phyloP scores from a whole-genome alignment of 1,139 yeast species.

The Debaryomycetaceae sp. region DNA sequence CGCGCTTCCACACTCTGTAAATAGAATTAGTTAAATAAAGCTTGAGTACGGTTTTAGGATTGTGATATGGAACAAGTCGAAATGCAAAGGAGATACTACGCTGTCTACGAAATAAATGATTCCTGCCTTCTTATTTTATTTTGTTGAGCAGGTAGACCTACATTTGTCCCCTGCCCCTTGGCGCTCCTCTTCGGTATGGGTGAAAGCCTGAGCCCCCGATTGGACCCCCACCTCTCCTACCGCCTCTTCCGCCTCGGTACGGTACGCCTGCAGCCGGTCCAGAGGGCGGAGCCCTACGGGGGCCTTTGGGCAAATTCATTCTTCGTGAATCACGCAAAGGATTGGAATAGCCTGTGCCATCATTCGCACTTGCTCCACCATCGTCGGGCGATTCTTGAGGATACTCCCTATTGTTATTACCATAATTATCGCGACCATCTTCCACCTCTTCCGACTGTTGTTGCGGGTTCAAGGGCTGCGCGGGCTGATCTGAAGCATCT shows the following conservation, averaged over 20 bases:
- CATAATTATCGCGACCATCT: constrained; percentile 3
- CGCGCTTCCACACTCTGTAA: not conserved
- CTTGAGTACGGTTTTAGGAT: too few relatives aligned
- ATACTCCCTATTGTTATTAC: not conserved
- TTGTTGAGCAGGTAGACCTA: too few relatives aligned
- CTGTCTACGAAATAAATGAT: too few relatives aligned
- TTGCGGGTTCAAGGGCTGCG: constrained; percentile 45
- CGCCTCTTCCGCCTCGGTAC: constrained; percentile 13
- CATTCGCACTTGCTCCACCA: constrained; percentile 1
- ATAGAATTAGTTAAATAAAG: too few relatives aligned
- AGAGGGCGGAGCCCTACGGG: constrained; percentile 30
- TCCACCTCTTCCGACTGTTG: constrained; percentile 24
- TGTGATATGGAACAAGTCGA: too few relatives aligned
- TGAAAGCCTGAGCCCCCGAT: constrained; percentile 14
- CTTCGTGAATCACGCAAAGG: constrained; percentile 18
- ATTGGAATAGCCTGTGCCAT: constrained; percentile 1
- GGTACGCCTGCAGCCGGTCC: constrained; percentile 23
- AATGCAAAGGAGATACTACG: too few relatives aligned
- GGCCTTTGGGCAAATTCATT: constrained; percentile 32
- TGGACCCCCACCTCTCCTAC: constrained; percentile 9
- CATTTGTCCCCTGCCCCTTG: constrained; percentile 10
- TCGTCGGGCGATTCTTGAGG: not conserved
- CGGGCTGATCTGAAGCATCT: constrained; percentile 24
- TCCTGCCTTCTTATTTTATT: too few relatives aligned
- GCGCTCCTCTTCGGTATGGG: constrained; percentile 23